These are phyloP conservation scores for Taiozyma sp. DNA, from an alignment of 1,139 yeast species.

Conservation along the genomic window DNA sequence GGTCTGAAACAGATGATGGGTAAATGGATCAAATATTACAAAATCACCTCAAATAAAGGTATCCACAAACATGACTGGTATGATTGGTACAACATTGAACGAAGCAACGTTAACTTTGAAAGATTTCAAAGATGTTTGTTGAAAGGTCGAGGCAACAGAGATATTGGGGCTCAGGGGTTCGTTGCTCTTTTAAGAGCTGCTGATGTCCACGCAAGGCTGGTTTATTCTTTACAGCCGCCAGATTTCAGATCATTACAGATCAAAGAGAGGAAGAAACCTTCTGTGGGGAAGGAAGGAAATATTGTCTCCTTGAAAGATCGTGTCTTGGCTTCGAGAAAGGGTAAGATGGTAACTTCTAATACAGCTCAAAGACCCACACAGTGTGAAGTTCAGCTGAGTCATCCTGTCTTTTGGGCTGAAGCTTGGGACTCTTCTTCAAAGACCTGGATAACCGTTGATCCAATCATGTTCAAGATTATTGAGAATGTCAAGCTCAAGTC, in stretches of 20 bases:
- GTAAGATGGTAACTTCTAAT: slow-evolving; percentile 4
- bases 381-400: slow-evolving; percentile 28
- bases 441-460: too few species aligned
- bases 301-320: slow-evolving; percentile 11
- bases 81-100: slow-evolving; percentile 33
- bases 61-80: slow-evolving; percentile 53
- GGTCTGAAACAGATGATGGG: slow-evolving; percentile 62
- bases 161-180: slow-evolving; percentile 83
- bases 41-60: slow-evolving; percentile 40
- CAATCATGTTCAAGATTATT: too few species aligned
- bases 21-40: slow-evolving; percentile 56
- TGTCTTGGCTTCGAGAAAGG: slow-evolving; percentile 14
- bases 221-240: slow-evolving; percentile 84
- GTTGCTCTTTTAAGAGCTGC: slow-evolving; percentile 67
- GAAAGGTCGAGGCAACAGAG: slow-evolving; percentile 63
- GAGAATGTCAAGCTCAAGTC: too few species aligned
- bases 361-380: slow-evolving; percentile 7
- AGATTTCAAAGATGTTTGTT: slow-evolving; percentile 38
- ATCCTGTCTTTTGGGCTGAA: slow-evolving; percentile 90
- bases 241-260: slow-evolving; percentile 49
- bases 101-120: slow-evolving; percentile 28
- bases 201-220: slow-evolving; percentile 67
- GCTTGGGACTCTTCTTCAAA: too few species aligned
- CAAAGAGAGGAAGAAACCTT: slow-evolving; percentile 2
- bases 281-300: not conserved